These are phyloP conservation scores for Cicer arietinum DNA, from an alignment of 306 rosid species.

Conservation along the genomic window DNA sequence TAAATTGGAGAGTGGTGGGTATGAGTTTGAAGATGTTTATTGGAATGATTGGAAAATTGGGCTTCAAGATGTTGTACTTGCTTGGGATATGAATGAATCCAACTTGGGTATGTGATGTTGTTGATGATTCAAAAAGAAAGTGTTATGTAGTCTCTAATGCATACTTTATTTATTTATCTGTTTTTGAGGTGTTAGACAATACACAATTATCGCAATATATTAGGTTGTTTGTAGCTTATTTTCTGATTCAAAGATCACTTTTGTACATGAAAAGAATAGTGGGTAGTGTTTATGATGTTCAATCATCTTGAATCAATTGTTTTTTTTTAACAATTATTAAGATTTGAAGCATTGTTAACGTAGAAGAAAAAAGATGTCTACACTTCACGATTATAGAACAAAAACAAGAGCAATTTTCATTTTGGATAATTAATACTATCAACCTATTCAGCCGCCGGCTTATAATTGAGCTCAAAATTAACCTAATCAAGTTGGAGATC, in stretches of 20 bases:
- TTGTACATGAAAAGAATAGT: slow-evolving; percentile 25
- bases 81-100: slow-evolving; percentile 55
- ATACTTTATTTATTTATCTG: background rate
- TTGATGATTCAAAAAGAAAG: background rate
- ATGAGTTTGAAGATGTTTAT: slow-evolving; percentile 62
- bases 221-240: slow-evolving; percentile 4
- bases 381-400: too few species aligned
- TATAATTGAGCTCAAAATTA: too few species aligned
- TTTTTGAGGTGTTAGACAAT: background rate
- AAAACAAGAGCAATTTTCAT: too few species aligned
- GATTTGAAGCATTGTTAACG: too few species aligned
- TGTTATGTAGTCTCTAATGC: background rate
- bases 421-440: too few species aligned
- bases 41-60: slow-evolving; percentile 63
- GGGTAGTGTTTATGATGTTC: background rate
- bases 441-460: too few species aligned
- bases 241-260: background rate
- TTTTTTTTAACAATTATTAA: background rate
- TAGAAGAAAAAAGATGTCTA: too few species aligned
- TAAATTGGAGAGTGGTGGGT: slow-evolving; percentile 62
- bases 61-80: slow-evolving; percentile 58
- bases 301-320: background rate
- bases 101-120: background rate
- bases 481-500: too few species aligned
- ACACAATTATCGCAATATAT: background rate